Base-by-base conservation (phyloP, 1,284 basidiomycete genomes). In the Schizopora paradoxa region DNA sequence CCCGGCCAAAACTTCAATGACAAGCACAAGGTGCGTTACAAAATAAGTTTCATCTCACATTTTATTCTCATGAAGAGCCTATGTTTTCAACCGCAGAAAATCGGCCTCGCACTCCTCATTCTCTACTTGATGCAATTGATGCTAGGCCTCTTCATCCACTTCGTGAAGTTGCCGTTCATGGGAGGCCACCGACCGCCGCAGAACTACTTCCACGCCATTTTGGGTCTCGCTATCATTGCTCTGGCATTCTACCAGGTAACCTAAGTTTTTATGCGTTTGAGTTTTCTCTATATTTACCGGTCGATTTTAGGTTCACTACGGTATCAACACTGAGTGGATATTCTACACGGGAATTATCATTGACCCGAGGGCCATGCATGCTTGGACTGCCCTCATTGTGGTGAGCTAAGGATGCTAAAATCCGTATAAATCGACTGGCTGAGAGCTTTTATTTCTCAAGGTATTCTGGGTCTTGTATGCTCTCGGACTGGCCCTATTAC, bases 101-200 rank as follows among this genome's bases (percentile, higher is more conserved):
- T 72, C 26, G 82, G 82, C 22, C 61, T 78, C 23, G 67, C 73
- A 4, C 66, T 85, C 26, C 66, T 84, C 42, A 66, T 78, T 42
- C 61, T 86, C 19, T 75, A 81, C 55, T 43, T 76, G 27, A 28
- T 70, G 7, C 82, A 85, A 60, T 52, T 75, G 23, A 10, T 66
- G 6, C 56, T 81, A 4, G 82, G 82, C 6, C 36, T 62, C 1
- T 54, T 76, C 49, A 70, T 76, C 21, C 82, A 85, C 60, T 74
- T 61, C 41, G 49, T 72, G 58, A 77, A 76, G 51, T 54, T 66
- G 14, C 68, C 67, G 2, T 41, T 65, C 11, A 64, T 72, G 56
- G 45, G 53, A 35, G 66, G 64, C 21, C 62, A 59, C 45, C 69
- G 76, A 13, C 64, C 73, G 5, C 68, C 69, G 3, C 75, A 76